A percentile compares a stretch with the other conserved stretches of the same genome.
Evolutionary conservation across 345 rosid species (phyloP).

Genomic region (Lumnitzera littorea): DNA sequence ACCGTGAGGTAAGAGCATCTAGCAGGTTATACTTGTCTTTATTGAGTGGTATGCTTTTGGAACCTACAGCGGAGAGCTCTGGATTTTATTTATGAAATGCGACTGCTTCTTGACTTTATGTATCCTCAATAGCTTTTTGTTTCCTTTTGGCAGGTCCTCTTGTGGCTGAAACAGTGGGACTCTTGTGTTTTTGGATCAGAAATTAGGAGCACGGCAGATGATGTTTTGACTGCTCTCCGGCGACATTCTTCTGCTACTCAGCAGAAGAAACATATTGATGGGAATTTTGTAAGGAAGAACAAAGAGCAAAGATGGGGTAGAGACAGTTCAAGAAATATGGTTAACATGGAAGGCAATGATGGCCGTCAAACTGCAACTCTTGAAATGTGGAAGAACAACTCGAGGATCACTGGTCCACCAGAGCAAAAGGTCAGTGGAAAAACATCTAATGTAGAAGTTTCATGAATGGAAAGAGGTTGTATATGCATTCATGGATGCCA

Average conservation of each 20-base stretch:
- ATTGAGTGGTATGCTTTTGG: not conserved
- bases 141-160: conserved; percentile 52
- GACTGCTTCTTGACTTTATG: conserved; percentile 1
- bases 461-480: too few species aligned
- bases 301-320: conserved; percentile 39
- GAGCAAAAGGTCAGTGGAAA: conserved; percentile 70
- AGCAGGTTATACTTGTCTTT: not conserved
- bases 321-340: conserved; percentile 32
- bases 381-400: conserved; percentile 42
- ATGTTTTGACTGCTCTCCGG: conserved; percentile 75
- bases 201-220: conserved; percentile 84
- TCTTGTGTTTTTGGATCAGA: conserved; percentile 94
- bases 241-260: conserved; percentile 69
- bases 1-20: conserved; percentile 63
- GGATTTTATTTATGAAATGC: not conserved
- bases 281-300: conserved; percentile 39
- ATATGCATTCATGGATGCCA: conserved; percentile 2
- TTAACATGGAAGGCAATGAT: conserved; percentile 25
- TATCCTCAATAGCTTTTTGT: not conserved
- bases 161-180: conserved; percentile 99
- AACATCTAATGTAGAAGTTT: not conserved
- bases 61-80: not conserved
- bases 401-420: conserved; percentile 56
- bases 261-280: conserved; percentile 37
- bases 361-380: conserved; percentile 27